Evolutionary conservation across 2,329 filamentous ascomycete species (phyloP).

Genomic region (Trichoderma endophyticum): DNA sequence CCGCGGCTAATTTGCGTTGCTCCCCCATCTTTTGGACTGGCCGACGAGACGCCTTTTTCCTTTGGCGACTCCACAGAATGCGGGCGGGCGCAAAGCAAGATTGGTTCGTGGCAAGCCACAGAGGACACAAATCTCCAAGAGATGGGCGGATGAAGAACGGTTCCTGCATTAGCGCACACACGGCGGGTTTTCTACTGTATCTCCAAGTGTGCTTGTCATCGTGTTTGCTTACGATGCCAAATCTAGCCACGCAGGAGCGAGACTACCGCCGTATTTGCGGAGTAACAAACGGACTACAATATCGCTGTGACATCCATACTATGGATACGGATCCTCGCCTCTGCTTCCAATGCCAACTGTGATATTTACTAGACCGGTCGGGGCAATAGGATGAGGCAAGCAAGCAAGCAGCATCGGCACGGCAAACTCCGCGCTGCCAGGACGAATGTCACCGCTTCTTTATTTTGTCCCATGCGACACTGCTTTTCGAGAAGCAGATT

Average conservation of each 20-base stretch:
- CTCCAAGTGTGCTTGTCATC: background rate
- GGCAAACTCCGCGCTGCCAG: background rate
- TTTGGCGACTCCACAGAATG: slow-evolving; percentile 3
- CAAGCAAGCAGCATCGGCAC: background rate
- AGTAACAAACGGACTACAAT: background rate
- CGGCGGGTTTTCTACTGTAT: background rate
- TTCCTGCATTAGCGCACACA: slow-evolving; percentile 25
- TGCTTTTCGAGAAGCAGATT: background rate
- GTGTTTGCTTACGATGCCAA: background rate
- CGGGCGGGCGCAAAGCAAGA: slow-evolving; percentile 3
- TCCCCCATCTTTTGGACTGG: slow-evolving; percentile 4
- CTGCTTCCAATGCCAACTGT: background rate
- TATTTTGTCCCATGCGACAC: background rate
- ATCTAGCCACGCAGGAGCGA: background rate
- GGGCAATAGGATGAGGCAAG: background rate
- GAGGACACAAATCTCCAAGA: background rate
- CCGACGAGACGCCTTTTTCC: background rate
- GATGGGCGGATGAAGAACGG: slow-evolving; percentile 21
- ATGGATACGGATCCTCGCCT: background rate
- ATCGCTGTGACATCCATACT: background rate
- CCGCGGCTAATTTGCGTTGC: background rate
- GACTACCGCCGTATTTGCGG: background rate
- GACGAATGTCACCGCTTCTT: slow-evolving; percentile 4
- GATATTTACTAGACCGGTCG: background rate
- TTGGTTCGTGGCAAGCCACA: slow-evolving; percentile 9